Base-by-base conservation (phyloP, 139 green algal genomes). In the Picochlorum costavermella region DNA sequence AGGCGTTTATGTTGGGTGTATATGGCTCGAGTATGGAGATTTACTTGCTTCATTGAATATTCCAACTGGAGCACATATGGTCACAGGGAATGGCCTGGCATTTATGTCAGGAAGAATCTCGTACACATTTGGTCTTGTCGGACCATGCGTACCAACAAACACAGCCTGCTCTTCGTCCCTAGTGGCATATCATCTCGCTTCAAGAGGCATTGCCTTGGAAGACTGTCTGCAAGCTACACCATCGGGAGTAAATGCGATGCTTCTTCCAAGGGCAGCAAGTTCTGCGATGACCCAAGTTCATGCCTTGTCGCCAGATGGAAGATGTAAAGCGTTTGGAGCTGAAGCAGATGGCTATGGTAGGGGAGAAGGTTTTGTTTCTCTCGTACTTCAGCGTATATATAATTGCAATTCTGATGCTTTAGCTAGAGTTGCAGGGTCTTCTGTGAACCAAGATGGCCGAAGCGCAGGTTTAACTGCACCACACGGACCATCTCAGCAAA, bases 371-470 rank as follows among this genome's bases (percentile, higher is more conserved):
- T 90, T 84, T 59, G 68, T 75, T 0, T 72, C 79, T 0, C 16
- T 75, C 0, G 30, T 90, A 4, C 28, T 92, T 23, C 75, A 89
- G 64, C 49, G n/a, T 31, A 31, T 33, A 6, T 6, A 30, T 36
- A 12, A 20, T 11, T 53, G 46, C 46, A 20, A 28, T 26, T n/a
- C 12, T 17, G 25, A 33, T 59, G 23, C 55, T 17, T 56, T 79
- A 20, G 77, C 72, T 1, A 55, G 89, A 43, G 50, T 94, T 0
- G 60, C 60, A 3, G 86, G 83, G 2, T 82, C 70, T 20, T 74
- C 87, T 1, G 86, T 95, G 20, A 96, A 96, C 71, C 87, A 95
- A 73, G 89, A 96, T 65, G 89, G 89, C 8, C 75, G 88, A 53
- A 91, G 82, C 64, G 89, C 77, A 48, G 79, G 84, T 31, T 75